A percentile compares a stretch with the other conserved stretches of the same genome.
These are phyloP conservation scores for Cotoneaster glaucophyllus DNA, from an alignment of 306 rosid species.

Conservation along the genomic window DNA sequence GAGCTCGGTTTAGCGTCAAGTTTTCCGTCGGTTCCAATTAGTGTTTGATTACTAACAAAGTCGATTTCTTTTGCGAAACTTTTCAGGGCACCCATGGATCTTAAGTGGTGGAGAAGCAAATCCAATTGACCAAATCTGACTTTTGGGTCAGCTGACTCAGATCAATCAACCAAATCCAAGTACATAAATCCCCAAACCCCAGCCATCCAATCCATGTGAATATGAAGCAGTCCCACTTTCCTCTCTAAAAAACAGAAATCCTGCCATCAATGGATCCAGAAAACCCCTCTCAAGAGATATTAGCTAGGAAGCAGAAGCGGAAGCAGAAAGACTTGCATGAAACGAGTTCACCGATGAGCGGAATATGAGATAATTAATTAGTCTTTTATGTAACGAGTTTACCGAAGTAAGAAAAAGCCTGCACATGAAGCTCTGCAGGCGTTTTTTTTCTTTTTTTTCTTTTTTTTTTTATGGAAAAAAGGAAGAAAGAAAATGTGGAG, in stretches of 20 bases:
- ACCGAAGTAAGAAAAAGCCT: neutral
- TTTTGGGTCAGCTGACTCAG: neutral
- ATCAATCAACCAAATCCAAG: neutral
- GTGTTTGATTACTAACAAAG: neutral
- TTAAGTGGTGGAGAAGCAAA: slow-evolving; percentile 44
- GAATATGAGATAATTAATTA: too few relatives aligned
- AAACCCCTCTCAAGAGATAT: neutral
- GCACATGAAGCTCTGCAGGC: slow-evolving; percentile 8
- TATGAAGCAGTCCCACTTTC: neutral
- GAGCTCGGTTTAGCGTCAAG: too few relatives aligned
- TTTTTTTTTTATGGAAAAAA: neutral
- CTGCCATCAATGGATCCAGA: slow-evolving; percentile 3
- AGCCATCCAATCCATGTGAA: neutral
- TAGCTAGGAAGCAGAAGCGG: neutral
- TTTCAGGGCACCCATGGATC: slow-evolving; percentile 80
- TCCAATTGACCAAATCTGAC: slow-evolving; percentile 8
- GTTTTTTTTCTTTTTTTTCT: neutral
- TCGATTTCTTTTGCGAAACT: neutral
- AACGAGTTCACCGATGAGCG: too few relatives aligned
- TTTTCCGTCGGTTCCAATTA: too few relatives aligned
- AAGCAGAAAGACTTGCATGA: neutral
- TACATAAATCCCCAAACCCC: neutral
- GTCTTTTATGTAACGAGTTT: neutral
- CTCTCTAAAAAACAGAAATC: slow-evolving; percentile 1
- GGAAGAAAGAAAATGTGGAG: neutral